Evolutionary conservation across 768 basidiomycete species (phyloP).

Genomic region (Lentinus brumalis): DNA sequence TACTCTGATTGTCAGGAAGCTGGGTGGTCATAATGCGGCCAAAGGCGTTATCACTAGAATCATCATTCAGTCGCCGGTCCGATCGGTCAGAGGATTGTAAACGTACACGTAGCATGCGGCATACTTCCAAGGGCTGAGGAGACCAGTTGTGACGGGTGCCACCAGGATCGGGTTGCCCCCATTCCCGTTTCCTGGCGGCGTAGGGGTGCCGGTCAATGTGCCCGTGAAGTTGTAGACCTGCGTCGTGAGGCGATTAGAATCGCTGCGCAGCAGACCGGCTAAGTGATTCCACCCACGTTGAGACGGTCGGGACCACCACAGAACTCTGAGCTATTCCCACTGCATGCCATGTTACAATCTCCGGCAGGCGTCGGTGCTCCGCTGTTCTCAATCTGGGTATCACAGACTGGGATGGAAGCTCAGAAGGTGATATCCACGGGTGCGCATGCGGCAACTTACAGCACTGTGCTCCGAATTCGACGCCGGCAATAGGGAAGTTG

Average conservation of each 20-base stretch:
- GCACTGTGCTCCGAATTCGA: slow-evolving; percentile 42
- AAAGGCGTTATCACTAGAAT: slow-evolving; percentile 52
- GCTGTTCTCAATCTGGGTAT: slow-evolving; percentile 44
- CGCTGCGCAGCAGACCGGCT: neutral
- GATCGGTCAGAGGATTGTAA: neutral
- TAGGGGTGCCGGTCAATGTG: slow-evolving; percentile 38
- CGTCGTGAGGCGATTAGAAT: neutral
- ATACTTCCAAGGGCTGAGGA: slow-evolving; percentile 61
- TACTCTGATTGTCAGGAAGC: slow-evolving; percentile 36
- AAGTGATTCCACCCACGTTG: slow-evolving; percentile 37
- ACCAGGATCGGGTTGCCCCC: slow-evolving; percentile 29
- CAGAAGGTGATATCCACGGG: neutral
- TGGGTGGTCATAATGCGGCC: slow-evolving; percentile 61
- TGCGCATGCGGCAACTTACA: slow-evolving; percentile 16
- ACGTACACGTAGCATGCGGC: slow-evolving; percentile 63
- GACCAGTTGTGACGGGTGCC: slow-evolving; percentile 50
- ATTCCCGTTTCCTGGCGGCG: slow-evolving; percentile 23
- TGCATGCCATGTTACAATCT: slow-evolving; percentile 69
- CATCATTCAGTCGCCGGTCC: neutral
- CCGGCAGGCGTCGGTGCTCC: slow-evolving; percentile 48
- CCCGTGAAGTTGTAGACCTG: slow-evolving; percentile 68
- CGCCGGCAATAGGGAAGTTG: slow-evolving; percentile 43
- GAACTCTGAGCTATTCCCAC: slow-evolving; percentile 61
- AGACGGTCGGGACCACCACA: slow-evolving; percentile 75
- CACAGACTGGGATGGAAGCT: slow-evolving; percentile 48